Evolutionary conservation across 2,329 filamentous ascomycete species (phyloP), one percentile per base, ranked within the genome.

Genomic region (Fusarium albosuccineum): DNA sequence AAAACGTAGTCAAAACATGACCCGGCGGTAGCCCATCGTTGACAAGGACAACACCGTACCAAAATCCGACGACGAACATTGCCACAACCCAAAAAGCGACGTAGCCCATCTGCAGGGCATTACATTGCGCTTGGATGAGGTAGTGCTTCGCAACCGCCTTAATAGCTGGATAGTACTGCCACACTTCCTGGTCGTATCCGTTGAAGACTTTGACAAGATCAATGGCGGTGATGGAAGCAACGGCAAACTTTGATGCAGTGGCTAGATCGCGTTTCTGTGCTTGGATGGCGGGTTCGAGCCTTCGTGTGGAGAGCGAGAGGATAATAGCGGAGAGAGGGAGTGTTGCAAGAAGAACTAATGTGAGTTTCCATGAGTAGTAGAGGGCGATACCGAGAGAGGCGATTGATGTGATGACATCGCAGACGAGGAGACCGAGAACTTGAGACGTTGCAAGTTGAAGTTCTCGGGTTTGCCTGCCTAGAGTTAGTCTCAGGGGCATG

Each of bases 51-150:
- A 91, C 86, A 0, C 94, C 94, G 70, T 94, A 97, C 88, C 92
- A 97, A 73, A 98, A 97, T 0, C 94, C 94, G 59, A 94, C 86
- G 0, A 97, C 90, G 68, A 98, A 97, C 75, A 97, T 89, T 2
- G 83, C 84, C 4, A 93, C 86, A 30, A 91, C 89, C 81, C 94
- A 89, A 68, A 97, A 87, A 46, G 91, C 89, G 52, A 92, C 85
- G 48, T 91, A 86, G 0, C 89, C 90, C 73, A 92, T 89, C 73
- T 97, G 94, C 4, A 89, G 75, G 1, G 92, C 89, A 67, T 89
- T 92, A 14, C 88, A 84, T 45, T 87, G 83, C 1, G 91, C 91
- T 74, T 95, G 92, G 14, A 86, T 80, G 10, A 89, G 79, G 68
- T 93, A 97, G 53, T 86, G 85, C 2, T 76, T 78, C 22, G 88